These are phyloP conservation scores for Apophysomyces variabilis DNA, from an alignment of 371 early-diverging fungal species.

Conservation along the genomic window DNA sequence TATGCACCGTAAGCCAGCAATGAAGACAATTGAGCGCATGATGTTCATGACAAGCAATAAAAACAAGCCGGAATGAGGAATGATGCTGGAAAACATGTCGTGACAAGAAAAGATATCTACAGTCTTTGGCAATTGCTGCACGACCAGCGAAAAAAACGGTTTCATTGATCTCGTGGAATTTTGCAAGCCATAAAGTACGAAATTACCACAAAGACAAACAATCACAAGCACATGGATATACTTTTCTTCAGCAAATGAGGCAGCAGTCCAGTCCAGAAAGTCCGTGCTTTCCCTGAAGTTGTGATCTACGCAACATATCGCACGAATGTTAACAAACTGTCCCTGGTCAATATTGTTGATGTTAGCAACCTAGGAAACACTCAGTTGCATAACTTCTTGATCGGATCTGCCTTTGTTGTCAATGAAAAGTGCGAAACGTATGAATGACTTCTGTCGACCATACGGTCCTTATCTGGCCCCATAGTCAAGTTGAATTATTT, in stretches of 20 bases:
- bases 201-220: neutral
- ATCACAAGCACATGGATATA: neutral
- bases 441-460: neutral
- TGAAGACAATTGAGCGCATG: neutral
- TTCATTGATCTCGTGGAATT: neutral
- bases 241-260: too few relatives aligned
- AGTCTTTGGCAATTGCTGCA: neutral
- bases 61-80: neutral
- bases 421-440: neutral
- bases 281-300: too few relatives aligned
- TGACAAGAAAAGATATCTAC: neutral
- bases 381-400: neutral
- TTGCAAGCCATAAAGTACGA: neutral
- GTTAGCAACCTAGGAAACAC: neutral
- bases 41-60: neutral
- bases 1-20: too few relatives aligned
- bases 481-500: too few relatives aligned
- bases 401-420: neutral
- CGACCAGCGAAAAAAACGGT: too few relatives aligned
- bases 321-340: neutral
- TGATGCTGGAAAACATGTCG: neutral
- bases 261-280: too few relatives aligned
- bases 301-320: too few relatives aligned
- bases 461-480: too few relatives aligned
- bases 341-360: neutral